Base-by-base conservation (phyloP, 768 basidiomycete genomes). In the Leccinum rimulosum region DNA sequence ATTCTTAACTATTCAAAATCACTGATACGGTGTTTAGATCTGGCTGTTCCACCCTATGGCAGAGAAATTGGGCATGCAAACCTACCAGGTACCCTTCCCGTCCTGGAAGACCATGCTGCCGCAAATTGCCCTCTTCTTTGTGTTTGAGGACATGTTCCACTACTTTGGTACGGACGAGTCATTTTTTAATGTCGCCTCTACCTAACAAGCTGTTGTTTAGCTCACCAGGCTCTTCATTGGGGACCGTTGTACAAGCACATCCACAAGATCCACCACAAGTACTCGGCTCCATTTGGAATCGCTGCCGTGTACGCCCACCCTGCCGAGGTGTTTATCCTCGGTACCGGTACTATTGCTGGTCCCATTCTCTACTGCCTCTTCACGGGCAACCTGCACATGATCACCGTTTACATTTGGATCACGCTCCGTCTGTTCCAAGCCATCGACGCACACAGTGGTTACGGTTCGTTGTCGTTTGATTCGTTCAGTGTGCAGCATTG, bases 251-350 rank as follows among this genome's bases (percentile, higher is more conserved):
- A 96, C 81, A 93, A 89, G 74, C 81, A 95, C 73, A 93, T 97
- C 64, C 95, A 97, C 83, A 96, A 97, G 76, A 81, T 98, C 36
- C 97, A 99, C 74, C 97, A 98, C 84, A 93, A 94, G 69, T 97
- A 93, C 75, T 89, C 89, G 9, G 96, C 96, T 17, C 97, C 97
- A 0, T 97, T 98, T 69, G 97, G 97, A 61, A 85, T 99, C 30
- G 95, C 93, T 2, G 96, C 97, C 3, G 96, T 98, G 74, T 98
- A 98, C 70, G 95, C 97, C 1, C 97, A 99, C 74, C 97, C 97
- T 0, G 86, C 93, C 11, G 97, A 99, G 74, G 91, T 96, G 55
- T 85, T 97, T 72, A 94, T 98, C 65, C 88, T 98, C 55, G 95
- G 95, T 28, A 84, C 86, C 17, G 97, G 96, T 33, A 97, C 96